Conservation (phyloP, 2,329 filamentous ascomycete genomes). For the Colletotrichum echinochloae region DNA sequence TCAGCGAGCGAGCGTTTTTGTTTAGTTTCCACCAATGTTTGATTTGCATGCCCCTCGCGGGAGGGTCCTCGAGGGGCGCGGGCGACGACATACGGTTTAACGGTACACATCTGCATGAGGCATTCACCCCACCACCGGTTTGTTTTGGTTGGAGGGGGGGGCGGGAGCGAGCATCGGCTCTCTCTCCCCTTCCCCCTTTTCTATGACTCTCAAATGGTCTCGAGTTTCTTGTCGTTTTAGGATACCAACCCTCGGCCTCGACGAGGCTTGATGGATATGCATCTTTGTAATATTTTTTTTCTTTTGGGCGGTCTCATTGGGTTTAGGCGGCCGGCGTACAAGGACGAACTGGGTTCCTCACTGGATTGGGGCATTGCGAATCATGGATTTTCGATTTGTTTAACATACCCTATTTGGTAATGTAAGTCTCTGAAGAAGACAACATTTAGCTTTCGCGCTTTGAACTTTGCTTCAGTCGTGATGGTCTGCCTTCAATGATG, state of each 20-base stretch:
- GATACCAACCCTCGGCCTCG: conserved; percentile 37
- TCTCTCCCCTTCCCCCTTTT: neutral
- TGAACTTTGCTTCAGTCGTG: neutral
- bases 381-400: neutral
- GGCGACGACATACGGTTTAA: conserved; percentile 21
- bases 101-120: conserved; percentile 32
- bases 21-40: conserved; percentile 15
- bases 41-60: conserved; percentile 13
- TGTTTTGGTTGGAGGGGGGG: neutral
- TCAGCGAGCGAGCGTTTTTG: conserved; percentile 36
- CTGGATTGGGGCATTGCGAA: conserved; percentile 6
- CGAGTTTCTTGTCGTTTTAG: conserved; percentile 22
- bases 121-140: neutral
- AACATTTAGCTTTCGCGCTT: conserved; percentile 10
- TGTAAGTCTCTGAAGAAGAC: conserved; percentile 30
- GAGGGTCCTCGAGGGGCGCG: neutral
- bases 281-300: conserved; percentile 30
- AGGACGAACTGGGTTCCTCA: neutral
- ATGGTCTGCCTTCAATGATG: neutral
- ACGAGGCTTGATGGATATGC: conserved; percentile 27
- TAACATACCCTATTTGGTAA: conserved; percentile 38
- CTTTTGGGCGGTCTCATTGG: conserved; percentile 15
- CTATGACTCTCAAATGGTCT: neutral
- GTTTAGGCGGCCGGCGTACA: conserved; percentile 19
- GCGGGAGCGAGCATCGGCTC: neutral